Percentiles rank a stretch among this genome's conserved stretches.
Evolutionary conservation across 225 moss, liverwort and hornwort species (phyloP).

Genomic region (Polytrichum formosum): DNA sequence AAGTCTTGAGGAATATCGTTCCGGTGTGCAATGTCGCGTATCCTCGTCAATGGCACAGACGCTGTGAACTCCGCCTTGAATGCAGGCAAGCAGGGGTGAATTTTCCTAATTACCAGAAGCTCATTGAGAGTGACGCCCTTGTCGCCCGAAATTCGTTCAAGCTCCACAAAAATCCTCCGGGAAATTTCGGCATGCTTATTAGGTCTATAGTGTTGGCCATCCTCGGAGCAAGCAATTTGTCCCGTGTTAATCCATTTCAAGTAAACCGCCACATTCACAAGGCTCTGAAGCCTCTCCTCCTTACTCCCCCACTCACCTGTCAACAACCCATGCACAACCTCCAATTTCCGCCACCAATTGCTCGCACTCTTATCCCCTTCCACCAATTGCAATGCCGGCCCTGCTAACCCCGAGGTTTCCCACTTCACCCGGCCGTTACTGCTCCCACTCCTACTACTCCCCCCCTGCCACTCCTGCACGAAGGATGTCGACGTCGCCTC

Average conservation of each 20-base stretch:
- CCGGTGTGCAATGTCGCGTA: slow-evolving; percentile 92
- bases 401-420: slow-evolving; percentile 73
- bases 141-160: slow-evolving; percentile 61
- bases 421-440: slow-evolving; percentile 53
- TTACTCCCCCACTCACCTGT: slow-evolving; percentile 59
- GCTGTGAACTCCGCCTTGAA: slow-evolving; percentile 97
- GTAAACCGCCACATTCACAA: slow-evolving; percentile 78
- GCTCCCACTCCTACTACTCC: slow-evolving; percentile 45
- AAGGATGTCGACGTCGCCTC: slow-evolving; percentile 58
- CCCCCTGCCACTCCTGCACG: slow-evolving; percentile 74
- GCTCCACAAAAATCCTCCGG: slow-evolving; percentile 75
- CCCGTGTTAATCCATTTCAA: slow-evolving; percentile 98
- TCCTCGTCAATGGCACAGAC: slow-evolving; percentile 85
- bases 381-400: slow-evolving; percentile 70
- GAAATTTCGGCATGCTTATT: slow-evolving; percentile 97
- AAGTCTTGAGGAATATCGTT: slow-evolving; percentile 94
- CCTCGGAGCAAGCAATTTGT: slow-evolving; percentile 85
- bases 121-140: slow-evolving; percentile 58
- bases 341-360: slow-evolving; percentile 99
- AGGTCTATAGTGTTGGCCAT: slow-evolving; percentile 90
- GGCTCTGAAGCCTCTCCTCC: slow-evolving; percentile 62
- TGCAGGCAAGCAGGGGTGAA: slow-evolving; percentile 91
- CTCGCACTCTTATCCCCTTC: slow-evolving; percentile 77
- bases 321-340: slow-evolving; percentile 74
- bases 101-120: slow-evolving; percentile 73